Conservation (phyloP, 1,284 basidiomycete genomes). For the Marasmius oreades region DNA sequence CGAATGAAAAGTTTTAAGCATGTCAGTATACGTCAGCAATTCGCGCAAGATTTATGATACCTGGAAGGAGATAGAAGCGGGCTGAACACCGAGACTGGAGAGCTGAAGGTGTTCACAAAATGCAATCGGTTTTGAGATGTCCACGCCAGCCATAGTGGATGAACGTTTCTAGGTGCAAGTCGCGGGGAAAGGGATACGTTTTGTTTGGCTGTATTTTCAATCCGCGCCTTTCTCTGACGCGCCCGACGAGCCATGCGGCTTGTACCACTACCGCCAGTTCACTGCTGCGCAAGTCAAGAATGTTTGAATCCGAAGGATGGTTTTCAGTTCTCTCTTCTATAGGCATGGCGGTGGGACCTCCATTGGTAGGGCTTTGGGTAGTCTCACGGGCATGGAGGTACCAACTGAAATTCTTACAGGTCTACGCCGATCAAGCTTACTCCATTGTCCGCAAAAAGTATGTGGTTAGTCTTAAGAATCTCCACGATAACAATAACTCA, state of each 20-base stretch:
- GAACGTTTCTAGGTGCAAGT: slow-evolving; percentile 2
- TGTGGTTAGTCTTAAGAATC: slow-evolving; percentile 17
- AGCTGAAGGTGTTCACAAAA: slow-evolving; percentile 91
- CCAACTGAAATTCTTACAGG: slow-evolving; percentile 27
- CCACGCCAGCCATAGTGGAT: slow-evolving; percentile 36
- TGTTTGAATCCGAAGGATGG: slow-evolving; percentile 33
- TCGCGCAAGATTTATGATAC: slow-evolving; percentile 37
- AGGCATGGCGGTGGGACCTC: slow-evolving; percentile 73
- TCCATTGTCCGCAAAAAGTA: slow-evolving; percentile 73
- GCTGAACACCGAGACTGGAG: slow-evolving; percentile 93
- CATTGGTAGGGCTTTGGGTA: slow-evolving; percentile 41
- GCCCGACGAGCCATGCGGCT: neutral
- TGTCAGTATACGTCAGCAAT: slow-evolving; percentile 4
- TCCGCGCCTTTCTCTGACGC: neutral
- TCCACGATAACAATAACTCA: too few relatives aligned
- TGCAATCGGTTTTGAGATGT: slow-evolving; percentile 69
- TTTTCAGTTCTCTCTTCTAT: slow-evolving; percentile 54
- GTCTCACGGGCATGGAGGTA: neutral
- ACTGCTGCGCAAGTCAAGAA: neutral
- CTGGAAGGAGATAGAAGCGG: slow-evolving; percentile 97
- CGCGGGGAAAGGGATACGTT: neutral
- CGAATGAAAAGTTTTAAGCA: neutral
- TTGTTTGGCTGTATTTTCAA: neutral
- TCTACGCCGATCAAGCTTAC: slow-evolving; percentile 76
- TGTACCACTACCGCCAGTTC: too few relatives aligned